Base-by-base conservation (phyloP, 2,329 filamentous ascomycete genomes). In the Cercospora berteroae region DNA sequence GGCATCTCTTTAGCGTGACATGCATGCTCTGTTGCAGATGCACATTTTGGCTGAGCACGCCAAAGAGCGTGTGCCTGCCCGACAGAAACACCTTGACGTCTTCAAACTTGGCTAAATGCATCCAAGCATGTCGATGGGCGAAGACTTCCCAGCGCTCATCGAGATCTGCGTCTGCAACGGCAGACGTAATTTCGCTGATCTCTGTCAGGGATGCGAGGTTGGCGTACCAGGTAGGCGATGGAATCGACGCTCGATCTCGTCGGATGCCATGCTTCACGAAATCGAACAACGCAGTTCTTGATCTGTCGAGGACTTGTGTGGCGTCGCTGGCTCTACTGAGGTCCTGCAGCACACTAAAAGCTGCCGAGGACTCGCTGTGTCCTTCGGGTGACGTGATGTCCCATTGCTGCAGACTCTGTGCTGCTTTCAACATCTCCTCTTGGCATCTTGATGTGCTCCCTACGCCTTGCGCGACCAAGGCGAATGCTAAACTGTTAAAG, bases 351-450 rank as follows among this genome's bases (percentile, higher is more conserved):
- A 89, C 88, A 73, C 89, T 90, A 80, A 96, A 97, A 0, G 94
- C 82, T 0, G 87, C 89, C 3, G 65, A 64, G 12, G 66, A 63
- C 13, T 68, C 57, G 9, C 68, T 64, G 1, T 64, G 86, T 2
- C 84, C 81, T 7, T 84, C 82, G 0, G 93, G 91, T 0, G 89
- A 88, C 13, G 92, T 91, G 20, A 98, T 84, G 76, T 97, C 94
- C 95, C 95, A 99, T 74, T 94, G 90, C 72, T 95, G 93, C 16
- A 98, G 83, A 71, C 90, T 90, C 67, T 92, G 87, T 20, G 86
- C 82, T 18, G 72, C 67, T 56, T 63, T 60, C 12, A 70, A 64
- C 64, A 73, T 65, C 4, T 68, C 66, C 5, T 62, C 64, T 27
- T 71, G 70, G 7, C 65, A 68, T 25, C 23, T 61, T 4, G 85